phyloP scores from a whole-genome alignment of 257 asterid species.

The Echium plantagineum region DNA sequence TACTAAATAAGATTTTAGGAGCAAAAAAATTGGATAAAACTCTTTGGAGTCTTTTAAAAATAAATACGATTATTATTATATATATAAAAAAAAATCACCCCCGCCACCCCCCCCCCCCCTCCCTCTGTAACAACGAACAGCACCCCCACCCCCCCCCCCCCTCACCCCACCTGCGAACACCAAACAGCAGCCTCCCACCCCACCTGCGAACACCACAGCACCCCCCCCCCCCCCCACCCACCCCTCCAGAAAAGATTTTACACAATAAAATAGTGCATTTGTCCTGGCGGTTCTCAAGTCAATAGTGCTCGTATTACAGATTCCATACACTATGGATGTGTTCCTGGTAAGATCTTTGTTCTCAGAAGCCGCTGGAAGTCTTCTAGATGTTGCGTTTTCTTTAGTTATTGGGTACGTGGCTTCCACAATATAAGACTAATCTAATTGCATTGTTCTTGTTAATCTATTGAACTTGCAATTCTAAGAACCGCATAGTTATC shows the following conservation, averaged over 20 bases:
- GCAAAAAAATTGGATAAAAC: too few relatives aligned
- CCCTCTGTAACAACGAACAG: too few relatives aligned
- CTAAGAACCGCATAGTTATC: neutral
- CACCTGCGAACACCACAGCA: too few relatives aligned
- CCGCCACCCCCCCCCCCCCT: too few relatives aligned
- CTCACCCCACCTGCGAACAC: too few relatives aligned
- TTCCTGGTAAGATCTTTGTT: slow-evolving; percentile 67
- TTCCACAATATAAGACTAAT: neutral
- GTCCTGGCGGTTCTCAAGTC: slow-evolving; percentile 99
- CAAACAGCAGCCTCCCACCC: too few relatives aligned
- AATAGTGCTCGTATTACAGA: slow-evolving; percentile 97
- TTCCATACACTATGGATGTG: slow-evolving; percentile 94
- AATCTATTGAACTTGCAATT: neutral
- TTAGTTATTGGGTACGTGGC: neutral
- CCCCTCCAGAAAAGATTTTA: slow-evolving; percentile 93
- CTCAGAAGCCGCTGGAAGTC: slow-evolving; percentile 5
- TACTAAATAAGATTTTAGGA: too few relatives aligned
- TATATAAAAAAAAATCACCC: too few relatives aligned
- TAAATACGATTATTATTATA: too few relatives aligned
- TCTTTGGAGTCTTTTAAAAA: too few relatives aligned
- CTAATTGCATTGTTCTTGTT: neutral
- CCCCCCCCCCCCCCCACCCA: too few relatives aligned
- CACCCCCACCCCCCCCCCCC: too few relatives aligned
- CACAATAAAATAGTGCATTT: slow-evolving; percentile 82
- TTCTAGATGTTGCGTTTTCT: neutral